phyloP scores from a whole-genome alignment of 2,329 filamentous ascomycete species.

The Penicillium capsulatum region DNA sequence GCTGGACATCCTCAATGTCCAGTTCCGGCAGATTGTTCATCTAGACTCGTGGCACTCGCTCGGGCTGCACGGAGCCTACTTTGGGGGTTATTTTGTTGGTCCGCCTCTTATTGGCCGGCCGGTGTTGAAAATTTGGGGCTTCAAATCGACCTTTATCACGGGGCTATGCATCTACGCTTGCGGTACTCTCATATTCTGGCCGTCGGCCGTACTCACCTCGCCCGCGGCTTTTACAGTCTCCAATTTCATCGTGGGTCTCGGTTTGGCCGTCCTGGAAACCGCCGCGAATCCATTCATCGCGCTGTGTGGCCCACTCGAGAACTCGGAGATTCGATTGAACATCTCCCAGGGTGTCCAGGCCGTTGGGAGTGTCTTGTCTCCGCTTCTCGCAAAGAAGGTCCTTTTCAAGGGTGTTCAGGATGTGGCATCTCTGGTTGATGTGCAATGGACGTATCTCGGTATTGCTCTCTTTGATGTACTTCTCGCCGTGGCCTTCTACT shows the following conservation, averaged over 20 bases:
- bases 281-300: slow-evolving; percentile 60
- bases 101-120: slow-evolving; percentile 53
- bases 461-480: slow-evolving; percentile 58
- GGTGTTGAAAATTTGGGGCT: slow-evolving; percentile 57
- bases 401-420: slow-evolving; percentile 51
- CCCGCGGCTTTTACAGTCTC: slow-evolving; percentile 59
- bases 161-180: slow-evolving; percentile 61
- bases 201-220: slow-evolving; percentile 59
- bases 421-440: slow-evolving; percentile 53
- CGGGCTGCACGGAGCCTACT: slow-evolving; percentile 59
- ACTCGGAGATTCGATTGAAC: slow-evolving; percentile 58
- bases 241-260: slow-evolving; percentile 60
- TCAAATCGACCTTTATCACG: slow-evolving; percentile 59
- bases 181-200: slow-evolving; percentile 61
- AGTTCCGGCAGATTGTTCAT: slow-evolving; percentile 52
- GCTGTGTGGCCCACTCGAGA: slow-evolving; percentile 58
- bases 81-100: slow-evolving; percentile 54
- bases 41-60: slow-evolving; percentile 33
- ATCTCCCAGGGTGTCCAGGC: slow-evolving; percentile 60
- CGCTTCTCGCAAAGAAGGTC: slow-evolving; percentile 56
- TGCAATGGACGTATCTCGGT: slow-evolving; percentile 63
- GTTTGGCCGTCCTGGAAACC: slow-evolving; percentile 58
- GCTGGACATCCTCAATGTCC: slow-evolving; percentile 70
- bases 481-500: slow-evolving; percentile 58
- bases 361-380: slow-evolving; percentile 56